phyloP scores from a whole-genome alignment of 2,329 filamentous ascomycete genomes.

The Hawksworthiomyces lignivorus region DNA sequence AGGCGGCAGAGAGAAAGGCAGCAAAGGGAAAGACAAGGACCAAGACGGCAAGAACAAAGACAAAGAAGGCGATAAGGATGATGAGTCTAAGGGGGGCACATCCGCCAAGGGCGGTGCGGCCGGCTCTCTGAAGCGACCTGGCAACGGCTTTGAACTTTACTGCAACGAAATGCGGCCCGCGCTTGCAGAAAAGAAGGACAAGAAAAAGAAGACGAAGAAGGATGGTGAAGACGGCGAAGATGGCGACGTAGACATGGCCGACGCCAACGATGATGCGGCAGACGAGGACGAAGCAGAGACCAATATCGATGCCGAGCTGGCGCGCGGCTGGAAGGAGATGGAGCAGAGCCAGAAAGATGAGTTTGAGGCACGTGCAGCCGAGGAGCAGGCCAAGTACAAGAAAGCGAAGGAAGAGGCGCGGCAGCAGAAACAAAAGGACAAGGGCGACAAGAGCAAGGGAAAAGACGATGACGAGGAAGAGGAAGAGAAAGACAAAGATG shows the following conservation, averaged over 20 bases:
- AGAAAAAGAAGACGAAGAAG: slow-evolving; percentile 22
- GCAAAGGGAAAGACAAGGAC: slow-evolving; percentile 22
- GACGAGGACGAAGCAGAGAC: slow-evolving; percentile 3
- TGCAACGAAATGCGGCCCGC: slow-evolving; percentile 40
- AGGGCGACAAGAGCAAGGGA: slow-evolving; percentile 4
- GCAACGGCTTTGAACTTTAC: slow-evolving; percentile 48
- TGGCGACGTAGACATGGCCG: slow-evolving; percentile 32
- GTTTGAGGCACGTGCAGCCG: slow-evolving; percentile 36
- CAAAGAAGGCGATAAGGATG: slow-evolving; percentile 6
- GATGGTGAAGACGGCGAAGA: slow-evolving; percentile 22
- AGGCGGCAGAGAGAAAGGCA: slow-evolving; percentile 24
- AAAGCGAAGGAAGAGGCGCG: slow-evolving; percentile 31
- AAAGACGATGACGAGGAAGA: slow-evolving; percentile 7
- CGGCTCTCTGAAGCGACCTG: slow-evolving; percentile 32
- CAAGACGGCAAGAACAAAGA: slow-evolving; percentile 20
- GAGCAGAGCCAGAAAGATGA: slow-evolving; percentile 41
- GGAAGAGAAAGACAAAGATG: neutral
- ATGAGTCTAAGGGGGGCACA: neutral
- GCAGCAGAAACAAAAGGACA: slow-evolving; percentile 12
- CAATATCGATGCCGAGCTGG: slow-evolving; percentile 47
- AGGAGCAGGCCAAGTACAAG: slow-evolving; percentile 32
- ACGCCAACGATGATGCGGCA: slow-evolving; percentile 7
- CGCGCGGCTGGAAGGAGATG: slow-evolving; percentile 47
- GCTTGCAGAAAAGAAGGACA: slow-evolving; percentile 37
- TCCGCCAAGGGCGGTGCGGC: slow-evolving; percentile 31